Conservation (phyloP, 306 rosid genomes). For the Vachellia collinsii region DNA sequence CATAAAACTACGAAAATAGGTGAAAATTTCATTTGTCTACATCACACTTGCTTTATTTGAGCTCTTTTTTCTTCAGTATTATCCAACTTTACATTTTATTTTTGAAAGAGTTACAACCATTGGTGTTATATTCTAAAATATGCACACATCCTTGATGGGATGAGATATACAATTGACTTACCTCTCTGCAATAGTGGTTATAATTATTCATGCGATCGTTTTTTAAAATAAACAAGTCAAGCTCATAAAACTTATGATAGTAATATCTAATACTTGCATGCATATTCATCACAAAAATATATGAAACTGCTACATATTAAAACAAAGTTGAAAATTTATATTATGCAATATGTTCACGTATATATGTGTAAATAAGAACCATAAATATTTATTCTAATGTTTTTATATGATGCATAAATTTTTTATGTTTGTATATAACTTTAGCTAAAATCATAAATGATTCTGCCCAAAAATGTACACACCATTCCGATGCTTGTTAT, state of each 20-base stretch:
- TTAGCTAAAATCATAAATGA: too few relatives aligned
- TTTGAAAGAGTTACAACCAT: background rate
- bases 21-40: constrained; percentile 11
- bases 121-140: background rate
- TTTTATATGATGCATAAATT: too few relatives aligned
- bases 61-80: constrained; percentile 5
- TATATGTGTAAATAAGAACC: too few relatives aligned
- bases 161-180: background rate
- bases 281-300: background rate
- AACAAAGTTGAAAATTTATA: background rate
- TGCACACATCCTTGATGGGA: background rate
- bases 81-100: constrained; percentile 16
- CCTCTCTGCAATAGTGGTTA: background rate
- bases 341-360: too few relatives aligned
- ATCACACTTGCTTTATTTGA: constrained; percentile 25
- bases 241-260: background rate
- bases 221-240: background rate
- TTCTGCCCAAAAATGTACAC: too few relatives aligned
- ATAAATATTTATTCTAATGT: too few relatives aligned
- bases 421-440: too few relatives aligned
- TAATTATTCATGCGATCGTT: background rate
- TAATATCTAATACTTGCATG: background rate
- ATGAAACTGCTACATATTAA: background rate
- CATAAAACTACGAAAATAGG: constrained; percentile 3
- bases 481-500: too few relatives aligned